Conservation (phyloP, 1,139 yeast genomes). For the Saccharomyces hybrid region DNA sequence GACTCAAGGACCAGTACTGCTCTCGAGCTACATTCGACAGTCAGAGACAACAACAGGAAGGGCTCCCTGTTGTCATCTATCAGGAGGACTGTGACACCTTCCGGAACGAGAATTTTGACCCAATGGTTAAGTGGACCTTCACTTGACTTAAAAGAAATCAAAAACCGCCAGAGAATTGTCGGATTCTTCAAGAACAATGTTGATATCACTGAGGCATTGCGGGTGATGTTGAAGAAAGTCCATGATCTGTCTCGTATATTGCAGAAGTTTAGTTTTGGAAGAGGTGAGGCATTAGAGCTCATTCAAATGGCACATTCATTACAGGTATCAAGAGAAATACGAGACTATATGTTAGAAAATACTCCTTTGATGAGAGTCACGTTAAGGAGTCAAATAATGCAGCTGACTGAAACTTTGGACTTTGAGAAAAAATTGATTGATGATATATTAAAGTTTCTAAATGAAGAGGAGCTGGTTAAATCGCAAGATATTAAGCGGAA, state of each 20-base stretch:
- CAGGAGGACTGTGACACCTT: constrained; percentile 64
- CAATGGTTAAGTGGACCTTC: constrained; percentile 84
- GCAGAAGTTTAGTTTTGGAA: constrained; percentile 43
- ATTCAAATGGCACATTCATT: constrained; percentile 40
- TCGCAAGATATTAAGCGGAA: constrained; percentile 4
- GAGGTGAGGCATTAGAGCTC: constrained; percentile 41
- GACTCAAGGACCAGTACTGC: constrained; percentile 80
- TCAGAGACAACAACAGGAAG: constrained; percentile 48
- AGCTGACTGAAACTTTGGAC: constrained; percentile 8
- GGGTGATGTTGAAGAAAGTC: constrained; percentile 33
- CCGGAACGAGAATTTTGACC: constrained; percentile 70
- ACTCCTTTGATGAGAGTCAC: constrained; percentile 4
- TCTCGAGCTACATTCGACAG: constrained; percentile 57
- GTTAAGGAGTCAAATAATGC: constrained; percentile 6
- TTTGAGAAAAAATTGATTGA: constrained; percentile 19
- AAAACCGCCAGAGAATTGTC: constrained; percentile 56
- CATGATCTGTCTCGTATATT: constrained; percentile 49
- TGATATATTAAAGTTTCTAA: constrained; percentile 18
- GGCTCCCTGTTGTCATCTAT: constrained; percentile 69
- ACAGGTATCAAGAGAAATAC: constrained; percentile 17
- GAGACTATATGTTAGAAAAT: constrained; percentile 6
- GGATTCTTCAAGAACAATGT: constrained; percentile 41
- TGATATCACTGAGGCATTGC: constrained; percentile 33
- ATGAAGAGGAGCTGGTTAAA: constrained; percentile 18
- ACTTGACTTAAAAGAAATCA: constrained; percentile 48